Conservation (phyloP, 2,329 filamentous ascomycete genomes). For the Hortaea werneckii region DNA sequence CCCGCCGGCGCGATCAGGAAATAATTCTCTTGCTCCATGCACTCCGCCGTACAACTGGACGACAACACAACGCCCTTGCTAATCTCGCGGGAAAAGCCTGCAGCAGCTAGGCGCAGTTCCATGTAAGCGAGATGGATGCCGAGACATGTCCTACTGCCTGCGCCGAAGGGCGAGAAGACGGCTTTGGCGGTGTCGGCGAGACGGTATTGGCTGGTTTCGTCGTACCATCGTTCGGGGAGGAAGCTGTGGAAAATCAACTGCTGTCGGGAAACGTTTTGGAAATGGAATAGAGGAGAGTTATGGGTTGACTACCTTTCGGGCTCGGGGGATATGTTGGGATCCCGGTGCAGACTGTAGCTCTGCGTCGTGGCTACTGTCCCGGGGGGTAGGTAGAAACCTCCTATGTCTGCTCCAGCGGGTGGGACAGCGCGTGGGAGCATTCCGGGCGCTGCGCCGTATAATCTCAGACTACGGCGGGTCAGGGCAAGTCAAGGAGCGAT, state of each 20-base stretch:
- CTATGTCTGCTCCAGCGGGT: constrained; percentile 13
- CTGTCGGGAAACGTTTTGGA: too few species aligned
- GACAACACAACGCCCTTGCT: constrained; percentile 11
- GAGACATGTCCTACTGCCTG: constrained; percentile 19
- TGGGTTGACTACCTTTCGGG: constrained; percentile 13
- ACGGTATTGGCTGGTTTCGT: constrained; percentile 3
- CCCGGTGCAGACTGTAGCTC: constrained; percentile 19
- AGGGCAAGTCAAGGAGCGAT: background rate
- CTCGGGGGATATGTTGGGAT: constrained; percentile 14
- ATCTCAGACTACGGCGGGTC: constrained; percentile 17
- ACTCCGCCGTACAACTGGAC: constrained; percentile 13
- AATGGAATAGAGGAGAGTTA: too few species aligned
- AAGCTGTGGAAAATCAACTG: too few species aligned
- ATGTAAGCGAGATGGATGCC: constrained; percentile 23
- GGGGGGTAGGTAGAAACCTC: constrained; percentile 15
- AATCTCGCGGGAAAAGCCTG: constrained; percentile 19
- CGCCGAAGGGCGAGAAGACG: constrained; percentile 20
- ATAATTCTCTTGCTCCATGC: constrained; percentile 24
- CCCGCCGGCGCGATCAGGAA: constrained; percentile 22
- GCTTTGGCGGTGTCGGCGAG: constrained; percentile 12
- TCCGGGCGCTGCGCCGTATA: constrained; percentile 24
- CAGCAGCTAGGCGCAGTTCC: constrained; percentile 19
- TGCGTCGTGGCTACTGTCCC: constrained; percentile 19
- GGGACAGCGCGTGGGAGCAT: constrained; percentile 20
- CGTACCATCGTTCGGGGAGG: too few species aligned